These are phyloP conservation scores for Protoeuglena noctilucae DNA, from an alignment of 139 green algal genomes.

Conservation along the genomic window DNA sequence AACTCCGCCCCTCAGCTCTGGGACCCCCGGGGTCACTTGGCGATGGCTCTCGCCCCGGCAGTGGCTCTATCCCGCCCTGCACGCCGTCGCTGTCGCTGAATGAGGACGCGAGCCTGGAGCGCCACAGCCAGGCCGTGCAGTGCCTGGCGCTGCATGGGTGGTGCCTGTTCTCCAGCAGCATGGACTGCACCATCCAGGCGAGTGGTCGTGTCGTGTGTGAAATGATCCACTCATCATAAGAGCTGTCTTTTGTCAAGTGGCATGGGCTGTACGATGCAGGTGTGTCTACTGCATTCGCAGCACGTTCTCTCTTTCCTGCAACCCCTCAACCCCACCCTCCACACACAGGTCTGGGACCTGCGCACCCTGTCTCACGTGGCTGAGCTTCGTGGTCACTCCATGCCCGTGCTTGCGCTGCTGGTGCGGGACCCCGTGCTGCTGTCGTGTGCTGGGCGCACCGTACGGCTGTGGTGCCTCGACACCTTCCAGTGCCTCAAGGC, in stretches of 20 bases:
- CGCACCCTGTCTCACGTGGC: conserved; percentile 19
- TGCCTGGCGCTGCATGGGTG: not conserved
- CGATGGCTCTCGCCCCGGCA: too few relatives aligned
- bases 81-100: too few relatives aligned
- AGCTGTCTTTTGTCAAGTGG: too few relatives aligned
- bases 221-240: too few relatives aligned
- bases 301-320: not conserved
- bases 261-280: too few relatives aligned
- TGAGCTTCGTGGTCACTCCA: conserved; percentile 39
- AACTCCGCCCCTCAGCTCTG: too few relatives aligned
- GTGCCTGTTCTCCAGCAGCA: not conserved
- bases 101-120: not conserved
- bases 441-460: conserved; percentile 38
- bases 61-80: too few relatives aligned
- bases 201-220: too few relatives aligned
- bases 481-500: conserved; percentile 24
- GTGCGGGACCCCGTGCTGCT: conserved; percentile 27
- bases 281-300: not conserved
- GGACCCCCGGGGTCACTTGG: too few relatives aligned
- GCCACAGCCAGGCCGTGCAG: not conserved
- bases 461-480: conserved; percentile 54
- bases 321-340: too few relatives aligned
- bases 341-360: conserved; percentile 56
- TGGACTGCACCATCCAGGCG: too few relatives aligned
- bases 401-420: conserved; percentile 45